Percentiles rank a stretch among this genome's conserved stretches.
Evolutionary conservation across 108 stramenopile genomes (phyloP).

Genomic region (Bacterosira constricta): DNA sequence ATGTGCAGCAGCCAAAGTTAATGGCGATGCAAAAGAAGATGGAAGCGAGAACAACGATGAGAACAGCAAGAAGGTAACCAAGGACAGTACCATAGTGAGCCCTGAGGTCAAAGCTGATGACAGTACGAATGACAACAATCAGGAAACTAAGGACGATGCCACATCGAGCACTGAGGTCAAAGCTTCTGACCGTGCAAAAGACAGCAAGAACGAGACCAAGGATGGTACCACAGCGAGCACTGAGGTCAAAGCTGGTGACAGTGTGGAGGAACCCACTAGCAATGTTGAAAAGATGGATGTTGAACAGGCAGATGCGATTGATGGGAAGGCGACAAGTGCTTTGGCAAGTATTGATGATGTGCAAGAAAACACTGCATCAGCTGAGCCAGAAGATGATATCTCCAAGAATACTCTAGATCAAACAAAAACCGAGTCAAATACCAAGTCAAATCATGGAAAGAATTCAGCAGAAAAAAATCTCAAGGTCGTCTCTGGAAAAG

Average conservation of each 20-base stretch:
- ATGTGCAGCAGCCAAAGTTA: neutral
- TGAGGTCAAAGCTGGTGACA: neutral
- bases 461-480: neutral
- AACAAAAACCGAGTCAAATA: neutral
- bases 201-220: no score
- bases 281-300: neutral
- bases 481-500: constrained; percentile 15
- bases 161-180: no score
- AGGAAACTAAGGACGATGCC: no score
- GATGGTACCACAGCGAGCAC: neutral
- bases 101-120: no score
- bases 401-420: neutral
- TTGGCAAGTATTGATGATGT: no score
- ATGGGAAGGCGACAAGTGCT: neutral
- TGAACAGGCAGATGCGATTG: neutral
- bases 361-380: no score
- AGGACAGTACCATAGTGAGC: no score
- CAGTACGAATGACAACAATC: no score
- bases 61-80: neutral
- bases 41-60: no score
- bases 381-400: no score
- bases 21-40: neutral
- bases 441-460: neutral
- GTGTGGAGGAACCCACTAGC: no score
- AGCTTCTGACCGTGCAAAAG: no score